Base-by-base conservation (phyloP, 768 basidiomycete genomes). In the Inosperma sp. region DNA sequence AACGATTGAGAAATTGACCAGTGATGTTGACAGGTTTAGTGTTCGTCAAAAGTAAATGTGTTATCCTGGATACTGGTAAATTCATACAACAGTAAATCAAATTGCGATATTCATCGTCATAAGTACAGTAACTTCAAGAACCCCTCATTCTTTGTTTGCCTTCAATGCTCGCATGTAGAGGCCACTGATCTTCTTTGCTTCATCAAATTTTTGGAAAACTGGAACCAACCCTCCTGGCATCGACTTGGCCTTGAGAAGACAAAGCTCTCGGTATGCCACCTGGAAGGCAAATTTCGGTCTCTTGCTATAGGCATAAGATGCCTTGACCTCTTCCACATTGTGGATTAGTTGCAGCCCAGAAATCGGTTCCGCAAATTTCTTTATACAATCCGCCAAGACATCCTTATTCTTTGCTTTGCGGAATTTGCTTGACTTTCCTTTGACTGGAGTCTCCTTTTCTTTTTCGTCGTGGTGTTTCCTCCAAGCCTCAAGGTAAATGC, bases 191-290 rank as follows among this genome's bases (percentile, higher is more conserved):
- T 57, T 52, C 56, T 69, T 73, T 19, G 66, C 63, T 52, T 76
- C 72, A 44, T 76, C 75, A 46, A 77, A 73, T 4, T 63, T 52
- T 3, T 71, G 64, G 8, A 56, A 56, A 14, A 53, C 59, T 1
- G 75, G 66, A 1, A 66, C 68, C 30, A 66, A 58, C 2, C 73
- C 73, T 10, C 62, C 60, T 4, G 70, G 54, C 19, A 62, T 55
- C 6, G 73, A 67, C 4, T 60, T 58, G 0, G 81, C 81, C 61
- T 86, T 86, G 67, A 86, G 78, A 4, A 36, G 43, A 54, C 81
- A 82, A 1, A 86, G 56, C 1, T 70, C 68, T 13, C 54, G 57
- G 55, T 80, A 84, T 0, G 84, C 83, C 26, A 85, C 73, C 0
- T 56, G 55, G 58, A 83, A 83, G 0, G 66, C 82, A 48, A 86